Conservation (phyloP, 345 rosid genomes). For the Laguncularia racemosa region DNA sequence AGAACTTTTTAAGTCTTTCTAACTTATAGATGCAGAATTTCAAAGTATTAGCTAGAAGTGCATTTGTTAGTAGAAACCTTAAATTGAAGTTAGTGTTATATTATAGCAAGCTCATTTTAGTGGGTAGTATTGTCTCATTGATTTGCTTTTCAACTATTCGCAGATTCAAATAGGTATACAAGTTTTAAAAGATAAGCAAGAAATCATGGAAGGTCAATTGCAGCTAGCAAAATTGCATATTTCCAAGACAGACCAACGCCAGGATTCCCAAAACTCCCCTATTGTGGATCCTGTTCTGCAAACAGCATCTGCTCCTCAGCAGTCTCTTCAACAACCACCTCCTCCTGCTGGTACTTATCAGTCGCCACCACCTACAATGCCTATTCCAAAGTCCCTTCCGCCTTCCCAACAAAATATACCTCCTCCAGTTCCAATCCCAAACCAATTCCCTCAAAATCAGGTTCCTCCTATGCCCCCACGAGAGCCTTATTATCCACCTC, state of each 20-base stretch:
- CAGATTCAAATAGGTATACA: slow-evolving; percentile 79
- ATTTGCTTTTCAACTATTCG: slow-evolving; percentile 10
- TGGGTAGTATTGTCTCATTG: not conserved
- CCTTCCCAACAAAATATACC: slow-evolving; percentile 43
- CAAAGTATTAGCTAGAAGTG: too few relatives aligned
- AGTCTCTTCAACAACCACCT: slow-evolving; percentile 38
- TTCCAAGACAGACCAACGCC: slow-evolving; percentile 38
- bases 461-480: slow-evolving; percentile 47
- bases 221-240: slow-evolving; percentile 57
- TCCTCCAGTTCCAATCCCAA: slow-evolving; percentile 46
- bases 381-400: slow-evolving; percentile 26
- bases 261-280: slow-evolving; percentile 33
- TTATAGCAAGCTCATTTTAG: too few relatives aligned
- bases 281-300: slow-evolving; percentile 36
- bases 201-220: slow-evolving; percentile 54
- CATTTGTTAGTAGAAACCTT: too few relatives aligned
- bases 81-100: too few relatives aligned
- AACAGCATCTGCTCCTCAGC: slow-evolving; percentile 42
- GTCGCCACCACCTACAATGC: slow-evolving; percentile 25
- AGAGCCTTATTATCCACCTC: slow-evolving; percentile 57
- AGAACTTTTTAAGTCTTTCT: too few relatives aligned
- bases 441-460: slow-evolving; percentile 49
- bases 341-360: slow-evolving; percentile 24
- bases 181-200: slow-evolving; percentile 73
- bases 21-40: too few relatives aligned